Percentiles rank a stretch among this genome's conserved stretches.
phyloP scores from a whole-genome alignment of 2,329 filamentous ascomycete species.

The Penicillium sclerotiorum region DNA sequence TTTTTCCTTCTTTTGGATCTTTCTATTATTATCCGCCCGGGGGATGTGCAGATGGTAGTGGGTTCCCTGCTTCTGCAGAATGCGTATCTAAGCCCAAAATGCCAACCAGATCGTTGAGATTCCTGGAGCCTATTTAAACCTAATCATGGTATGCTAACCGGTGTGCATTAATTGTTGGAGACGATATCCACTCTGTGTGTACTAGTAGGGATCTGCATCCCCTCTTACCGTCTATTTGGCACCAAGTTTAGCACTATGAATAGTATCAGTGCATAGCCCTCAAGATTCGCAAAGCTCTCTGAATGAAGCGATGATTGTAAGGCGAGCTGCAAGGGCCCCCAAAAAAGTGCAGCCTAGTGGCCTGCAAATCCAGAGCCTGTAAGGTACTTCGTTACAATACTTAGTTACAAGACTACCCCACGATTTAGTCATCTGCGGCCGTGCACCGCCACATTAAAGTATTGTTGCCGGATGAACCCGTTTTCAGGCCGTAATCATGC shows the following conservation, averaged over 20 bases:
- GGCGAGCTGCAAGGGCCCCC: too few relatives aligned
- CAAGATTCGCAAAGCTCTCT: constrained; percentile 2
- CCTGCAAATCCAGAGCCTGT: too few relatives aligned
- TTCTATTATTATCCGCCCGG: background rate
- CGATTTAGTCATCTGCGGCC: too few relatives aligned
- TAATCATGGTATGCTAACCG: background rate
- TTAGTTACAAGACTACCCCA: too few relatives aligned
- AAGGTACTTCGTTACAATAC: too few relatives aligned
- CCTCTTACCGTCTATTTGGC: background rate
- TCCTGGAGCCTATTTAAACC: constrained; percentile 11
- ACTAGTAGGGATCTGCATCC: background rate
- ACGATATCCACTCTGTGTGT: background rate
- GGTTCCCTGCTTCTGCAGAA: background rate
- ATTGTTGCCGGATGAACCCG: too few relatives aligned
- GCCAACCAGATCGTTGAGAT: background rate
- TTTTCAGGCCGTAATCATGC: too few relatives aligned
- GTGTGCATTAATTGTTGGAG: background rate
- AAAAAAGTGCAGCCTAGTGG: too few relatives aligned
- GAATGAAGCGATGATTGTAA: too few relatives aligned
- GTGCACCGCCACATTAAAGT: too few relatives aligned
- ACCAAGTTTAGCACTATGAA: background rate
- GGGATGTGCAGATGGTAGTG: background rate
- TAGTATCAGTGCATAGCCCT: constrained; percentile 3
- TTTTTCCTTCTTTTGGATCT: background rate
- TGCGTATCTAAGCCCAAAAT: background rate